Evolutionary conservation across 176 grass and related monocot genomes (phyloP).

Genomic region (Saccharum spontaneum): DNA sequence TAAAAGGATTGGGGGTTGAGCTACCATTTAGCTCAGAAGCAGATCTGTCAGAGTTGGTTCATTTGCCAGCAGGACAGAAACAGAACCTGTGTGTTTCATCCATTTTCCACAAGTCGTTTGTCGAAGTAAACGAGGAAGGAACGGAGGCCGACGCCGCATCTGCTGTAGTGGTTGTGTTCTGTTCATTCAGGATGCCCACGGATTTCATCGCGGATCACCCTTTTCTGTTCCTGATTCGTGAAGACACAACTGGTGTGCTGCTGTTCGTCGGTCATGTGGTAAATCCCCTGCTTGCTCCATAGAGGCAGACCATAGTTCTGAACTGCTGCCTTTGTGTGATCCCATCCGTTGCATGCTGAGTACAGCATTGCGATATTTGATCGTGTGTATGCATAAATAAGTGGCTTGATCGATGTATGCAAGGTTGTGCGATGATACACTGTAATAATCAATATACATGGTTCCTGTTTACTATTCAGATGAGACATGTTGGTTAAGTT

Average conservation of each 20-base stretch:
- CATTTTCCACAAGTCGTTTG: constrained; percentile 66
- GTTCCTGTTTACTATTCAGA: neutral
- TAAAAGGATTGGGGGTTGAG: constrained; percentile 55
- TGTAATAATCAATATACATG: neutral
- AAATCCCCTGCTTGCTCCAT: constrained; percentile 38
- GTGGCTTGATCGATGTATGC: neutral
- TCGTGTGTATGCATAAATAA: constrained; percentile 18
- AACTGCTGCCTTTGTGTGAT: neutral
- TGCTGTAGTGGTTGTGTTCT: constrained; percentile 2
- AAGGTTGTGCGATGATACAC: neutral
- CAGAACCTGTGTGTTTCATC: constrained; percentile 48
- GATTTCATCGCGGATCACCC: constrained; percentile 58
- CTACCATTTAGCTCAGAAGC: constrained; percentile 47
- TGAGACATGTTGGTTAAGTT: neutral
- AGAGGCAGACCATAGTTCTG: neutral
- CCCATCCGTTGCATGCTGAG: neutral
- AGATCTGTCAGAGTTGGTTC: constrained; percentile 61
- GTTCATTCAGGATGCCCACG: neutral
- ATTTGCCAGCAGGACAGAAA: constrained; percentile 31
- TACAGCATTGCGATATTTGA: neutral
- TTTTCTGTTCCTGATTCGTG: constrained; percentile 49
- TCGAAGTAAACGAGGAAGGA: constrained; percentile 84
- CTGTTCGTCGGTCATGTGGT: constrained; percentile 47
- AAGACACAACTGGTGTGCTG: constrained; percentile 47
- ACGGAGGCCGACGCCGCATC: constrained; percentile 62